Evolutionary conservation across 805 yeast genomes (phyloP).

Genomic region (Vanderwaltozyma polyspora): DNA sequence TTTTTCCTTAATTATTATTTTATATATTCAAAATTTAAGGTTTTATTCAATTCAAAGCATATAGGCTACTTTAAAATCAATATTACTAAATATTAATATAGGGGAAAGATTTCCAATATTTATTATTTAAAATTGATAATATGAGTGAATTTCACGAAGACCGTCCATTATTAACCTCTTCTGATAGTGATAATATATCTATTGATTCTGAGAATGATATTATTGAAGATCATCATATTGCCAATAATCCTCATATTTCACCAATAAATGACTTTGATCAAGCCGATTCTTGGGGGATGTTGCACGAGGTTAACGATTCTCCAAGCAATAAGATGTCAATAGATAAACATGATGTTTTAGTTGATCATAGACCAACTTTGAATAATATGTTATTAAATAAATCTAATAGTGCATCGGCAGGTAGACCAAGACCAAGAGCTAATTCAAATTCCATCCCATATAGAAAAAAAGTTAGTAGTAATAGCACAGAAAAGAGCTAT

Average conservation of each 20-base stretch:
- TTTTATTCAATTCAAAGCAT: too few relatives aligned
- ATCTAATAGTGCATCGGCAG: background rate
- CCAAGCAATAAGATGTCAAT: conserved; percentile 6
- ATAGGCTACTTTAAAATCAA: too few relatives aligned
- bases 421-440: background rate
- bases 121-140: too few relatives aligned
- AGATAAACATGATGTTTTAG: conserved; percentile 11
- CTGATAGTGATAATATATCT: background rate
- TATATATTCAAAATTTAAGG: too few relatives aligned
- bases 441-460: background rate
- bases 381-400: conserved; percentile 1
- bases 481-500: background rate
- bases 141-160: background rate
- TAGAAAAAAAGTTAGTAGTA: background rate
- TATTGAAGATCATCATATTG: background rate
- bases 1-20: too few relatives aligned
- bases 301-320: conserved; percentile 14
- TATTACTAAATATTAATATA: too few relatives aligned
- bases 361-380: conserved; percentile 21
- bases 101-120: too few relatives aligned
- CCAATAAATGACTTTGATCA: conserved; percentile 23
- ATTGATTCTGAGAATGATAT: background rate
- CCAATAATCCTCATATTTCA: too few relatives aligned
- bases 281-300: conserved; percentile 25
- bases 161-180: background rate